phyloP scores from a whole-genome alignment of 306 rosid genomes.

The Styphnolobium japonicum region DNA sequence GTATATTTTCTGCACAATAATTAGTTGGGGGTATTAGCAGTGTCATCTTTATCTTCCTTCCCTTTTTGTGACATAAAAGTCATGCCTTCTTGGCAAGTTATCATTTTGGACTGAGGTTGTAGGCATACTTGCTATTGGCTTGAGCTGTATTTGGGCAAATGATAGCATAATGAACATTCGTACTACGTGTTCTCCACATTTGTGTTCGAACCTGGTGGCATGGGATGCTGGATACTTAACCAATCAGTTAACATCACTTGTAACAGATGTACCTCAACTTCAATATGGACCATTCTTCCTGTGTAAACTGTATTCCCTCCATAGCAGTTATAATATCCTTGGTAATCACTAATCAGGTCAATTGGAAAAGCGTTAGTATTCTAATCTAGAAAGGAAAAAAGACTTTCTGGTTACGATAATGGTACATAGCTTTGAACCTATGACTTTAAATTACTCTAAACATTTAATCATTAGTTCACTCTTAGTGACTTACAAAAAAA shows the following conservation, averaged over 20 bases:
- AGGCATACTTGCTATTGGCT: not conserved
- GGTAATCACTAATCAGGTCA: not conserved
- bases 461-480: too few species aligned
- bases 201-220: too few species aligned
- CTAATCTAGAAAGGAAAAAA: not conserved
- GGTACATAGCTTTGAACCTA: too few species aligned
- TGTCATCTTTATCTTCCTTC: not conserved
- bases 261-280: too few species aligned
- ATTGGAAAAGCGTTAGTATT: not conserved
- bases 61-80: not conserved
- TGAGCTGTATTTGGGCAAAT: not conserved
- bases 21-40: not conserved
- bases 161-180: not conserved
- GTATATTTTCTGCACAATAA: not conserved
- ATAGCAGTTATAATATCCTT: not conserved
- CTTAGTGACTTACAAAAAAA: too few species aligned
- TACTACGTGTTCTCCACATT: not conserved
- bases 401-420: too few species aligned
- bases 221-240: too few species aligned
- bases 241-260: too few species aligned
- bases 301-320: not conserved
- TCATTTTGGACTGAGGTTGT: not conserved
- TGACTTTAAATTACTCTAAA: too few species aligned
- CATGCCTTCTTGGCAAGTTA: not conserved
- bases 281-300: not conserved